phyloP scores from a whole-genome alignment of 257 asterid genomes.

The Linaria vulgaris region DNA sequence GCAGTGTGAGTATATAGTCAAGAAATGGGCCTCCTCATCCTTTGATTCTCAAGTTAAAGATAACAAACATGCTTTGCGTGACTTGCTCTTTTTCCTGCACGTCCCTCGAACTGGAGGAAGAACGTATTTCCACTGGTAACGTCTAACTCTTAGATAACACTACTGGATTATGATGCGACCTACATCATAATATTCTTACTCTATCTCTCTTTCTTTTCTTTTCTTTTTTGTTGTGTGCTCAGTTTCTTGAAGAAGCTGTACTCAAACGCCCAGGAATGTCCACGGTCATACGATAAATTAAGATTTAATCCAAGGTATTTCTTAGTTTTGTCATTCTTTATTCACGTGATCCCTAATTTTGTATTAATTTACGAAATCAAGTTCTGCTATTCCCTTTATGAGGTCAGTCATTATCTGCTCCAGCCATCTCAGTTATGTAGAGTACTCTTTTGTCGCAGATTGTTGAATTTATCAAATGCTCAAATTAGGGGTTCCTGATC shows the following conservation, averaged over 20 bases:
- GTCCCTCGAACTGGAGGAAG: conserved; percentile 98
- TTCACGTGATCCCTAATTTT: conserved; percentile 22
- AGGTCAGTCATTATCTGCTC: conserved; percentile 14
- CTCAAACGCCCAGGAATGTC: conserved; percentile 67
- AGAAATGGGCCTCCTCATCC: conserved; percentile 83
- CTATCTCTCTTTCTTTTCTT: no score
- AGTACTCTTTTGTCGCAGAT: conserved; percentile 13
- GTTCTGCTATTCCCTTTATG: conserved; percentile 5
- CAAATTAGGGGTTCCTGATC: not conserved
- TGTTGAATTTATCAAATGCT: conserved; percentile 24
- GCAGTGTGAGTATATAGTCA: conserved; percentile 64
- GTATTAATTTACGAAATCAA: conserved; percentile 5
- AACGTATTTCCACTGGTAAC: conserved; percentile 87
- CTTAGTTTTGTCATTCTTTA: conserved; percentile 11
- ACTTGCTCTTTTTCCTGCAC: conserved; percentile 94
- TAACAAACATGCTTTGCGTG: conserved; percentile 64
- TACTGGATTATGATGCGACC: conserved; percentile 17
- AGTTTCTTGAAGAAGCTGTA: conserved; percentile 91
- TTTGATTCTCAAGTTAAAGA: conserved; percentile 51
- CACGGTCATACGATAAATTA: conserved; percentile 92
- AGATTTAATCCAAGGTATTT: conserved; percentile 84
- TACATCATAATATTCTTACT: conserved; percentile 23
- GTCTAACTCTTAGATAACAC: not conserved
- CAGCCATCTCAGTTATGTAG: no score
- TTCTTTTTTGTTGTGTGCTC: conserved; percentile 24